Percentiles rank a stretch among this genome's conserved stretches.
Evolutionary conservation across 2,329 filamentous ascomycete genomes (phyloP).

Genomic region (Calonectria multiphialidica): DNA sequence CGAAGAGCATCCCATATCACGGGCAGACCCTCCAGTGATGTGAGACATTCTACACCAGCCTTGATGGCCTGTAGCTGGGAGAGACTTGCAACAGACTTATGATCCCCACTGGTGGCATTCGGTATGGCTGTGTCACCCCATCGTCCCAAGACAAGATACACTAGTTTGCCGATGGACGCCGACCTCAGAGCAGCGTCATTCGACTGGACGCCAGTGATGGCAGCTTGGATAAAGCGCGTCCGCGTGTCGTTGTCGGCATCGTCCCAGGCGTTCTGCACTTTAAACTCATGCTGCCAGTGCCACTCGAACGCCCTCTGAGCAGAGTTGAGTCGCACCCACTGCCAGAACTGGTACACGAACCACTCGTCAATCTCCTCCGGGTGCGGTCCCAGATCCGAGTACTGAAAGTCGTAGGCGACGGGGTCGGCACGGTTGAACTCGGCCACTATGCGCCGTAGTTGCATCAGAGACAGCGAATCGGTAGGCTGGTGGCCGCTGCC

Average conservation of each 20-base stretch:
- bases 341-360: conserved; percentile 93
- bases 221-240: conserved; percentile 67
- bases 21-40: conserved; percentile 62
- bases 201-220: conserved; percentile 59
- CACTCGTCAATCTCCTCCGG: conserved; percentile 96
- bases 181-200: conserved; percentile 62
- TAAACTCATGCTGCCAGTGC: conserved; percentile 73
- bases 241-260: conserved; percentile 69
- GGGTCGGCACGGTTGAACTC: conserved; percentile 79
- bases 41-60: conserved; percentile 63
- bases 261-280: conserved; percentile 68
- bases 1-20: conserved; percentile 65
- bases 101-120: conserved; percentile 54
- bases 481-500: conserved; percentile 52
- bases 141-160: conserved; percentile 75
- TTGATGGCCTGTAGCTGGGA: conserved; percentile 71
- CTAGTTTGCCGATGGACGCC: conserved; percentile 67
- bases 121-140: conserved; percentile 77
- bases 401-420: conserved; percentile 86
- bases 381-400: conserved; percentile 78
- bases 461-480: conserved; percentile 81
- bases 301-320: conserved; percentile 83
- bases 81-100: conserved; percentile 64
- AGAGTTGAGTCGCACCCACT: conserved; percentile 82
- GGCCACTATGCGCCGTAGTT: conserved; percentile 79